Conservation (phyloP, 2,329 filamentous ascomycete species). For the Alternaria tenuissima region DNA sequence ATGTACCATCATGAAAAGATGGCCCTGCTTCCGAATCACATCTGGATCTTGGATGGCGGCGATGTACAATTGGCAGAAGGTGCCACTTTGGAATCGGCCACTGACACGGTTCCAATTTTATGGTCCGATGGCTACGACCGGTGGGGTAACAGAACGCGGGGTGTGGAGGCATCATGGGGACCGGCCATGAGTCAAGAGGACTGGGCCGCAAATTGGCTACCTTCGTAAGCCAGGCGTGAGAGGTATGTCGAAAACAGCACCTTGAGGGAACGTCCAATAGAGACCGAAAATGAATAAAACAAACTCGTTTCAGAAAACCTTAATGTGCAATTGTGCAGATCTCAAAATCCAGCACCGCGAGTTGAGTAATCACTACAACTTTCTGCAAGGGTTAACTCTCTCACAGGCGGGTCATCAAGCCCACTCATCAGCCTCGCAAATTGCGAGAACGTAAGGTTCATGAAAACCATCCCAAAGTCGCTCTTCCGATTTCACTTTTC, state of each 20-base stretch:
- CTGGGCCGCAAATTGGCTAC: background rate
- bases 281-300: background rate
- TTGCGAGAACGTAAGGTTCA: background rate
- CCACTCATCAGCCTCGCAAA: background rate
- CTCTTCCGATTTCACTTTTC: background rate
- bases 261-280: background rate
- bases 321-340: background rate
- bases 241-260: background rate
- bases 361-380: background rate
- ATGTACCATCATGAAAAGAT: background rate
- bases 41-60: background rate
- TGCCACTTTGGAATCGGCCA: no score
- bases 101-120: background rate
- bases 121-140: background rate
- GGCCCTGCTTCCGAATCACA: background rate
- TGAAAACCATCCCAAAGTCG: background rate
- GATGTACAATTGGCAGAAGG: background rate
- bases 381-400: background rate
- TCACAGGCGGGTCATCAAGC: background rate
- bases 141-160: background rate
- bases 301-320: background rate
- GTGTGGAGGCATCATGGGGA: background rate
- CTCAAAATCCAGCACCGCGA: background rate
- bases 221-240: background rate
- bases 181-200: background rate